Conservation (phyloP, 371 early-diverging fungal species). For the Batkoa obscura region DNA sequence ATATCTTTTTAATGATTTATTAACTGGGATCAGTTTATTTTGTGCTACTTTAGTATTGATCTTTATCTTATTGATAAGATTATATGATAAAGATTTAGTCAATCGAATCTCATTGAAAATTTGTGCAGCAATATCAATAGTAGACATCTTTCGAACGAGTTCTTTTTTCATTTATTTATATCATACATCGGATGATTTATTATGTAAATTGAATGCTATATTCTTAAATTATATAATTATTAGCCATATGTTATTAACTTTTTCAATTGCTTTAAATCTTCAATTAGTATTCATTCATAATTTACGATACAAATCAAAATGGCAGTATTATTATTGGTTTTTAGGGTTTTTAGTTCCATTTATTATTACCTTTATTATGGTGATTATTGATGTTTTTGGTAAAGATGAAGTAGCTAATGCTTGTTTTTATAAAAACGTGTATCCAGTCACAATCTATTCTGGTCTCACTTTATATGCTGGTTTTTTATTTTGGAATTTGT, state of each 20-base stretch:
- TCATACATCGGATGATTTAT: background rate
- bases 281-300: background rate
- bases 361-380: background rate
- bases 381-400: background rate
- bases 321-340: background rate
- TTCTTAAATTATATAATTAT: background rate
- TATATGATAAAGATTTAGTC: background rate
- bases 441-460: background rate
- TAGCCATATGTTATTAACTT: background rate
- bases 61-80: background rate
- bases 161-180: background rate
- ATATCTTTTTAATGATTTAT: too few species aligned
- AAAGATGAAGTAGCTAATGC: background rate
- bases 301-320: background rate
- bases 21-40: too few species aligned
- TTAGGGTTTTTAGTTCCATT: background rate
- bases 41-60: too few species aligned
- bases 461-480: background rate
- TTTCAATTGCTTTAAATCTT: background rate
- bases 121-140: background rate
- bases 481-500: background rate
- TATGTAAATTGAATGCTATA: background rate
- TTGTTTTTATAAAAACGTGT: background rate
- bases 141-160: background rate
- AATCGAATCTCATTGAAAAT: background rate